Evolutionary conservation across 2,329 filamentous ascomycete species (phyloP).

Genomic region (Pezizomycotina sp.): DNA sequence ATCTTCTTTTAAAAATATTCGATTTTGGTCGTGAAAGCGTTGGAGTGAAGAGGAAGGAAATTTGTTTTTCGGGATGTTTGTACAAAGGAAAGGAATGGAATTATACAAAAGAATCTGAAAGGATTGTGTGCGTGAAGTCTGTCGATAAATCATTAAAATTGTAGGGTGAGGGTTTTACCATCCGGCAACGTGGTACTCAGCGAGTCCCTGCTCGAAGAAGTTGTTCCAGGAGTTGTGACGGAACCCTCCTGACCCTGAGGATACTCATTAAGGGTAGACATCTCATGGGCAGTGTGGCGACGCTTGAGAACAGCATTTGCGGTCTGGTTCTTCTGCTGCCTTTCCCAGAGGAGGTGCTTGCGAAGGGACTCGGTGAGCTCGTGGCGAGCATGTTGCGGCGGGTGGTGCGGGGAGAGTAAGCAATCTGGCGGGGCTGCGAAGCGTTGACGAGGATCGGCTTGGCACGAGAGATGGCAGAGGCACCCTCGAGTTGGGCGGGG

Average conservation of each 20-base stretch:
- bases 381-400: conserved; percentile 89
- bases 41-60: conserved; percentile 11
- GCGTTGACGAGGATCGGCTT: conserved; percentile 67
- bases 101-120: conserved; percentile 10
- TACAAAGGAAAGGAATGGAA: background rate
- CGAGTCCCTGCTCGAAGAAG: conserved; percentile 68
- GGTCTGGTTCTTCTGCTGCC: conserved; percentile 81
- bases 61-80: background rate
- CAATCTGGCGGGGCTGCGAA: conserved; percentile 51
- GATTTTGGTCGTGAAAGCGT: conserved; percentile 12
- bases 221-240: conserved; percentile 65
- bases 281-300: conserved; percentile 72
- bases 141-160: conserved; percentile 4
- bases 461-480: conserved; percentile 48
- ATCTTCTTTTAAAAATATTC: too few relatives aligned
- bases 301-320: conserved; percentile 79
- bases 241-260: conserved; percentile 47
- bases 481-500: conserved; percentile 48
- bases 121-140: conserved; percentile 8
- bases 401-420: conserved; percentile 79
- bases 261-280: conserved; percentile 62
- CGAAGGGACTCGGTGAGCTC: conserved; percentile 87
- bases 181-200: conserved; percentile 69
- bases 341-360: conserved; percentile 83
- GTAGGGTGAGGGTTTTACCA: conserved; percentile 42